Percentiles rank a stretch among this genome's conserved stretches.
These are phyloP conservation scores for Lagerstroemia speciosa DNA, from an alignment of 345 rosid genomes.

Conservation along the genomic window DNA sequence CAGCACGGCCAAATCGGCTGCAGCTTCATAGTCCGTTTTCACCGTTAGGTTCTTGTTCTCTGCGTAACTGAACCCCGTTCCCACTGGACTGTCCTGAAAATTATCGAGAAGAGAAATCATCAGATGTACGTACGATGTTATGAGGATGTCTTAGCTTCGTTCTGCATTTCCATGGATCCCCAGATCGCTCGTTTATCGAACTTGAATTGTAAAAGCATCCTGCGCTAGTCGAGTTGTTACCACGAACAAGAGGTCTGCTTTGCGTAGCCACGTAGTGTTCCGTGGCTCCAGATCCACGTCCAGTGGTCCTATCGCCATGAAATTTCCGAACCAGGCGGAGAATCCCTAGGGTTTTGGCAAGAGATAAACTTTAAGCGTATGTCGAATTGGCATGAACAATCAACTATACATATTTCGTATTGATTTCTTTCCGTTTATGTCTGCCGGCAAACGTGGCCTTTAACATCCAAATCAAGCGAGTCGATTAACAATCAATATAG, in stretches of 20 bases:
- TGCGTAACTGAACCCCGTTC: conserved; percentile 36
- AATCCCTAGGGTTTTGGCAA: conserved; percentile 16
- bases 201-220: not conserved
- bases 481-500: too few species aligned
- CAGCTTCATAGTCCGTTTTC: conserved; percentile 36
- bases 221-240: conserved; percentile 5
- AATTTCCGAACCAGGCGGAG: conserved; percentile 33
- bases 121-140: not conserved
- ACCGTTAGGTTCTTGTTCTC: conserved; percentile 25
- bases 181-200: too few species aligned
- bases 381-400: too few species aligned
- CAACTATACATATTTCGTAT: too few species aligned
- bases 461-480: too few species aligned
- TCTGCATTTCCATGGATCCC: not conserved
- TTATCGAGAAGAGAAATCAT: not conserved
- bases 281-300: conserved; percentile 28
- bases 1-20: conserved; percentile 32
- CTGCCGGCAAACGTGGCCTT: too few species aligned
- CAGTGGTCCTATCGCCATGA: conserved; percentile 33
- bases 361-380: not conserved
- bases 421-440: too few species aligned
- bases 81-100: conserved; percentile 38
- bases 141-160: not conserved
- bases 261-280: conserved; percentile 31
- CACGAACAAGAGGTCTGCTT: conserved; percentile 43